These are phyloP conservation scores for Pyrenochaeta sp. DNA, from an alignment of 2,329 filamentous ascomycete species.

Conservation along the genomic window DNA sequence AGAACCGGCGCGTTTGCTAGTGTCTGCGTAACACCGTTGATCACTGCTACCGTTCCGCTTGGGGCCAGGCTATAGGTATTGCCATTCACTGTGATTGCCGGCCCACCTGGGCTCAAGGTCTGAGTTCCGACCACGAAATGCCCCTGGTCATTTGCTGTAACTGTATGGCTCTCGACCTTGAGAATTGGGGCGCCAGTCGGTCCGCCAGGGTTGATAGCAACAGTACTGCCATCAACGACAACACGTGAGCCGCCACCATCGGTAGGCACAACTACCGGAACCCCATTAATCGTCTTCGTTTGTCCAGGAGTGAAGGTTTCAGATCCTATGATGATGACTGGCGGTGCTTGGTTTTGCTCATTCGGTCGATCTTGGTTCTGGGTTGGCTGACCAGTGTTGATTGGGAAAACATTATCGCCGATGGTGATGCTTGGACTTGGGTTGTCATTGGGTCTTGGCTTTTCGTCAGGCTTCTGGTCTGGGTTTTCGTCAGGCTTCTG, in stretches of 20 bases:
- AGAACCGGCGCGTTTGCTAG: slow-evolving; percentile 13
- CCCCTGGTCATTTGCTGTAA: slow-evolving; percentile 44
- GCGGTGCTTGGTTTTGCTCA: slow-evolving; percentile 17
- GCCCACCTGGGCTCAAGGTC: slow-evolving; percentile 29
- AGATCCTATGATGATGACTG: slow-evolving; percentile 33
- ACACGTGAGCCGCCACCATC: slow-evolving; percentile 31
- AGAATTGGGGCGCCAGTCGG: slow-evolving; percentile 32
- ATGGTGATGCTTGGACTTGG: slow-evolving; percentile 27
- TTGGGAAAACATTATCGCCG: slow-evolving; percentile 25
- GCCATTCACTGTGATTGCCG: slow-evolving; percentile 32
- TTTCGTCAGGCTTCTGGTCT: background rate
- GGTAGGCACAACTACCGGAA: slow-evolving; percentile 36
- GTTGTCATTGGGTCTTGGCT: background rate
- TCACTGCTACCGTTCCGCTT: slow-evolving; percentile 28
- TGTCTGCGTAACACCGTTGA: slow-evolving; percentile 39
- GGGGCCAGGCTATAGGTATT: slow-evolving; percentile 36
- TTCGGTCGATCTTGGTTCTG: slow-evolving; percentile 8
- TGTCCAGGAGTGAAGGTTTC: slow-evolving; percentile 42
- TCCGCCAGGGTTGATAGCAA: slow-evolving; percentile 26
- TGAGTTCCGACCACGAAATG: slow-evolving; percentile 45
- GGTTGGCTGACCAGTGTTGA: slow-evolving; percentile 26
- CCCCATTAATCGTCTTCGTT: slow-evolving; percentile 41
- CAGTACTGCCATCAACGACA: slow-evolving; percentile 39
- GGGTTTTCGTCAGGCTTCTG: slow-evolving; percentile 3
- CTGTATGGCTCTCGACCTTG: slow-evolving; percentile 31